These are phyloP conservation scores for Ogataea siamensis DNA, from an alignment of 805 yeast species.

Conservation along the genomic window DNA sequence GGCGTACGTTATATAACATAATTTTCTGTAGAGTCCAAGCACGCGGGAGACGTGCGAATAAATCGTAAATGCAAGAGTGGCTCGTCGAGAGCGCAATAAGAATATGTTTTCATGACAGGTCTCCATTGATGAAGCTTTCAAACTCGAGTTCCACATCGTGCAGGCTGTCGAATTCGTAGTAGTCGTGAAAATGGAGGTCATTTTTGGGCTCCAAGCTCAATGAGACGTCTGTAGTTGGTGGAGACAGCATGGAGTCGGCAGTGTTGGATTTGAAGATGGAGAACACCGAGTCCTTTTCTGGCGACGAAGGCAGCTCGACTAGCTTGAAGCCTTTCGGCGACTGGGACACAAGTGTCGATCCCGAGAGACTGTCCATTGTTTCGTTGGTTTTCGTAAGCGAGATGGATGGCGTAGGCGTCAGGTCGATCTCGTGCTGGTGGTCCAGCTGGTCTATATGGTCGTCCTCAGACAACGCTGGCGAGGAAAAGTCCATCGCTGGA, in stretches of 20 bases:
- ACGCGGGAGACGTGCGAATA: not conserved
- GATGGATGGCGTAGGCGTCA: slow-evolving; percentile 24
- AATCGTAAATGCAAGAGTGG: slow-evolving; percentile 8
- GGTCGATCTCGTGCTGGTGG: slow-evolving; percentile 23
- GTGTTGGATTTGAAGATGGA: slow-evolving; percentile 16
- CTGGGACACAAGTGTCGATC: slow-evolving; percentile 22
- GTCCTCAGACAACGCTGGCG: slow-evolving; percentile 25
- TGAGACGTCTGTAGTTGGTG: slow-evolving; percentile 10
- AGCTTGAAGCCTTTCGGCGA: slow-evolving; percentile 23
- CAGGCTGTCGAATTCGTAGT: slow-evolving; percentile 23
- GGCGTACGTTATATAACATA: slow-evolving; percentile 8
- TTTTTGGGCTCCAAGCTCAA: slow-evolving; percentile 11
- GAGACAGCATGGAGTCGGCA: slow-evolving; percentile 15
- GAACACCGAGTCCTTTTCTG: slow-evolving; percentile 11
- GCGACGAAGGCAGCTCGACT: slow-evolving; percentile 20
- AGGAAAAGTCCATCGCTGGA: slow-evolving; percentile 15
- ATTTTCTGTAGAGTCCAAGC: not conserved
- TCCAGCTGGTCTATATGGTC: slow-evolving; percentile 21
- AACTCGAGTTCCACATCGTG: slow-evolving; percentile 30
- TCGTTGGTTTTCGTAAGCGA: slow-evolving; percentile 31
- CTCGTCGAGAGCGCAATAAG: slow-evolving; percentile 9
- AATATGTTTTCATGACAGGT: slow-evolving; percentile 13
- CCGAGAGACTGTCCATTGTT: slow-evolving; percentile 26
- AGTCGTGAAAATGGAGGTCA: slow-evolving; percentile 20
- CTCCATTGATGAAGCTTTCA: slow-evolving; percentile 32